phyloP scores from a whole-genome alignment of 1,284 basidiomycete species.

The Peniophora sp. region DNA sequence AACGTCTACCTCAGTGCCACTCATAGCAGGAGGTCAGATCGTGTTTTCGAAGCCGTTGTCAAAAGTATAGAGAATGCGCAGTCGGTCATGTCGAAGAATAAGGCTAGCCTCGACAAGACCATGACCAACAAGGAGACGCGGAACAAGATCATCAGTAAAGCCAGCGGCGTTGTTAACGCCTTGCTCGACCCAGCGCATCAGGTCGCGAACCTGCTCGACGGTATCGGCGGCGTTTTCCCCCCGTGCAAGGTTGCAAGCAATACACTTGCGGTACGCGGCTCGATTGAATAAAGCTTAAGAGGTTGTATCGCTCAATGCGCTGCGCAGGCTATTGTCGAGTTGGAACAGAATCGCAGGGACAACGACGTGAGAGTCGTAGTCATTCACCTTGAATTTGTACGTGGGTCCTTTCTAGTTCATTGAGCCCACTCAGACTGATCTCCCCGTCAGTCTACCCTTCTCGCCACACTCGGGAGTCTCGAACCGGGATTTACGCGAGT shows the following conservation, averaged over 20 bases:
- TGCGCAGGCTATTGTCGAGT: constrained; percentile 7
- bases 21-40: too few species aligned
- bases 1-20: too few species aligned
- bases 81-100: constrained; percentile 5
- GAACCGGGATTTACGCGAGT: constrained; percentile 8
- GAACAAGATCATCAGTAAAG: constrained; percentile 9
- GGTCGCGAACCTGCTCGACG: constrained; percentile 10
- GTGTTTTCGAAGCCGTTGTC: constrained; percentile 6
- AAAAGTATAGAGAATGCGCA: constrained; percentile 11
- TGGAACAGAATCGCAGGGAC: constrained; percentile 10
- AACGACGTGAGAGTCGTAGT: constrained; percentile 10
- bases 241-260: constrained; percentile 9
- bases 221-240: constrained; percentile 7
- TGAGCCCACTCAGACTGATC: neutral
- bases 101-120: constrained; percentile 6
- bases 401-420: neutral
- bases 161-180: constrained; percentile 10
- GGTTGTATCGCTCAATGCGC: neutral
- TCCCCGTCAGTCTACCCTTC: constrained; percentile 6
- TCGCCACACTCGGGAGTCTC: constrained; percentile 9
- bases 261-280: constrained; percentile 6
- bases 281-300: too few species aligned
- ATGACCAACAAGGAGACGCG: constrained; percentile 7
- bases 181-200: constrained; percentile 10
- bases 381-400: constrained; percentile 9